Percentiles rank a stretch among this genome's conserved stretches.
Conservation (phyloP, 345 rosid genomes). For the Lepidium sativum region DNA sequence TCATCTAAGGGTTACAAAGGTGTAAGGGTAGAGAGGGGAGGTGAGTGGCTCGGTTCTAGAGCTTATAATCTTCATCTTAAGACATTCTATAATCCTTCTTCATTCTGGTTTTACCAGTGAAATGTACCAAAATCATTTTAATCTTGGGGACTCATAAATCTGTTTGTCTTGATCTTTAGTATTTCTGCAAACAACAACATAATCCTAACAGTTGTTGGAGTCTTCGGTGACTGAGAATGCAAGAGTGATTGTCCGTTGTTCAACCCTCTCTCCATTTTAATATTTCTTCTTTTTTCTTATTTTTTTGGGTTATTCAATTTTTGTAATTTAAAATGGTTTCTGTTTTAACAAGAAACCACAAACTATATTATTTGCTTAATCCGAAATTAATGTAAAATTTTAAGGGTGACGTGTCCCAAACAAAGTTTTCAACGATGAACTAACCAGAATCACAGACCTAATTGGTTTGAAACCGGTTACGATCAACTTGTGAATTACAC, state of each 20-base stretch:
- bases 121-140: no score
- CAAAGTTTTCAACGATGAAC: neutral
- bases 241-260: constrained; percentile 25
- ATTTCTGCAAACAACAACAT: no score
- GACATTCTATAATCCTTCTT: no score
- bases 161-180: no score
- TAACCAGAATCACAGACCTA: neutral
- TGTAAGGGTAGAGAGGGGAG: no score
- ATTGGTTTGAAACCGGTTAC: neutral
- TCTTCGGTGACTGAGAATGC: constrained; percentile 37
- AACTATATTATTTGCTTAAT: neutral
- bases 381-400: neutral
- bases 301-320: neutral
- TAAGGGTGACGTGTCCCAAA: neutral
- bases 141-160: no score
- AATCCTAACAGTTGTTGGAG: no score
- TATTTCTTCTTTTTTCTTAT: neutral
- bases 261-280: constrained; percentile 16
- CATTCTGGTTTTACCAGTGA: no score
- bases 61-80: no score
- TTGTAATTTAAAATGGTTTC: neutral
- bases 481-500: neutral
- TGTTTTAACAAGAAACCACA: neutral
- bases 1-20: no score
- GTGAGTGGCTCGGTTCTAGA: no score